Percentiles rank a stretch among this genome's conserved stretches.
These are phyloP conservation scores for Peniophora sp. DNA, from an alignment of 1,284 basidiomycete species.

Conservation along the genomic window DNA sequence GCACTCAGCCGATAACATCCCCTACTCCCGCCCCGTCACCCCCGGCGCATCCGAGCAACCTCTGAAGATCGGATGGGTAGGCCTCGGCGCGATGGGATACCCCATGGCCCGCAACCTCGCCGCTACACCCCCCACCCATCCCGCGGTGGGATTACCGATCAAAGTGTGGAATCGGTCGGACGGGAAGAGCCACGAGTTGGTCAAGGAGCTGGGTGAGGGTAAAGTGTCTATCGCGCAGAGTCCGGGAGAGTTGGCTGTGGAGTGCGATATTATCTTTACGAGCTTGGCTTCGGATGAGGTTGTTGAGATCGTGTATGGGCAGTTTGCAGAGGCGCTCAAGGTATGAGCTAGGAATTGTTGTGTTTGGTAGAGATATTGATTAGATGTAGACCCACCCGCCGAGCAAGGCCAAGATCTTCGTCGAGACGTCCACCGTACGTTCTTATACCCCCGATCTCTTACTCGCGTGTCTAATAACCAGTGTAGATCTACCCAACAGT, in stretches of 20 bases:
- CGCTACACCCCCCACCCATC: constrained; percentile 31
- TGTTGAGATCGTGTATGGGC: constrained; percentile 60
- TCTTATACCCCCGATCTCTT: neutral
- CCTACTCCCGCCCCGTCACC: constrained; percentile 53
- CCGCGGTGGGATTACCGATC: constrained; percentile 33
- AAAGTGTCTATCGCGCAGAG: constrained; percentile 47
- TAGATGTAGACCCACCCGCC: constrained; percentile 33
- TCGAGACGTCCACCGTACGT: constrained; percentile 74
- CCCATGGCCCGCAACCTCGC: constrained; percentile 74
- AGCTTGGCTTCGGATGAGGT: constrained; percentile 70
- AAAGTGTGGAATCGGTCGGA: constrained; percentile 63
- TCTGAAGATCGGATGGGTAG: constrained; percentile 52
- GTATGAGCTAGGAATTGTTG: constrained; percentile 16
- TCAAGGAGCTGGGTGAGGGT: constrained; percentile 42
- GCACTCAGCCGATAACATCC: constrained; percentile 21
- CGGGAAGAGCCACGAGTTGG: constrained; percentile 48
- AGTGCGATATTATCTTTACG: constrained; percentile 79
- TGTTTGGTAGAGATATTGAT: constrained; percentile 7
- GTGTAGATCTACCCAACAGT: constrained; percentile 61
- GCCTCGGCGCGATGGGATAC: constrained; percentile 65
- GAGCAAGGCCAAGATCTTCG: constrained; percentile 60
- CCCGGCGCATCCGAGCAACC: constrained; percentile 25
- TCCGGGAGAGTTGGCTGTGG: constrained; percentile 46
- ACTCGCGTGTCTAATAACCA: constrained; percentile 1
- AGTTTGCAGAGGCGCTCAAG: constrained; percentile 53